Conservation (phyloP, 192 early-diverging fungal species). For the Powellomyces hirtus region DNA sequence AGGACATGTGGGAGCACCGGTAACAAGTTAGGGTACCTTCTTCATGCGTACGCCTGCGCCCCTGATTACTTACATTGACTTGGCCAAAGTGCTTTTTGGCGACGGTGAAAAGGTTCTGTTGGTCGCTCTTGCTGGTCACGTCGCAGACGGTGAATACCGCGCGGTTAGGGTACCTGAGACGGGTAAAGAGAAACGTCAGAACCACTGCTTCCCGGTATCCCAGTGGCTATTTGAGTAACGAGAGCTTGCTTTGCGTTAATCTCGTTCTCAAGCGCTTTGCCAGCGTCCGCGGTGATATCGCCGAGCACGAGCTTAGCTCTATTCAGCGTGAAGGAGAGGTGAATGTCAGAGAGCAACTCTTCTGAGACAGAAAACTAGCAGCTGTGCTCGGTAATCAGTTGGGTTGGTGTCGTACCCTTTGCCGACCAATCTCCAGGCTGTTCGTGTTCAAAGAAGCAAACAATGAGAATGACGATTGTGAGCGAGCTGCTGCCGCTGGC, state of each 20-base stretch:
- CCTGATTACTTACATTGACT: conserved; percentile 38
- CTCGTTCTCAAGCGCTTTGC: conserved; percentile 20
- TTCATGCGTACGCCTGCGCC: too few species aligned
- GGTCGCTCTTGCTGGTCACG: conserved; percentile 66
- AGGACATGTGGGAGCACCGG: too few species aligned
- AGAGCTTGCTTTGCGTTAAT: conserved; percentile 19
- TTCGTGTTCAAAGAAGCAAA: too few species aligned
- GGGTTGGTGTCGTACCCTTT: conserved; percentile 49
- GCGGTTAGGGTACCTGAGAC: conserved; percentile 34
- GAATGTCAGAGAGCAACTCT: too few species aligned
- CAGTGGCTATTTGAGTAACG: too few species aligned
- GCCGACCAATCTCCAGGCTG: conserved; percentile 48
- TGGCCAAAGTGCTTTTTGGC: conserved; percentile 56
- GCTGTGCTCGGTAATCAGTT: too few species aligned
- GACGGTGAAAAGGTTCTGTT: conserved; percentile 60
- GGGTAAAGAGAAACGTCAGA: neutral
- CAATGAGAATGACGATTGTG: too few species aligned
- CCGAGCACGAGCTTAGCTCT: conserved; percentile 65
- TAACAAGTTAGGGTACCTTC: too few species aligned
- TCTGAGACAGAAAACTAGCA: too few species aligned
- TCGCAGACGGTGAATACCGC: conserved; percentile 64
- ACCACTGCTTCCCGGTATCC: too few species aligned
- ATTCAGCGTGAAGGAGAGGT: neutral
- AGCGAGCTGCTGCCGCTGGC: too few species aligned
- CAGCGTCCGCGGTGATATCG: conserved; percentile 51